These are phyloP conservation scores for Cordyceps tenuipes DNA, from an alignment of 2,329 filamentous ascomycete species.

Conservation along the genomic window DNA sequence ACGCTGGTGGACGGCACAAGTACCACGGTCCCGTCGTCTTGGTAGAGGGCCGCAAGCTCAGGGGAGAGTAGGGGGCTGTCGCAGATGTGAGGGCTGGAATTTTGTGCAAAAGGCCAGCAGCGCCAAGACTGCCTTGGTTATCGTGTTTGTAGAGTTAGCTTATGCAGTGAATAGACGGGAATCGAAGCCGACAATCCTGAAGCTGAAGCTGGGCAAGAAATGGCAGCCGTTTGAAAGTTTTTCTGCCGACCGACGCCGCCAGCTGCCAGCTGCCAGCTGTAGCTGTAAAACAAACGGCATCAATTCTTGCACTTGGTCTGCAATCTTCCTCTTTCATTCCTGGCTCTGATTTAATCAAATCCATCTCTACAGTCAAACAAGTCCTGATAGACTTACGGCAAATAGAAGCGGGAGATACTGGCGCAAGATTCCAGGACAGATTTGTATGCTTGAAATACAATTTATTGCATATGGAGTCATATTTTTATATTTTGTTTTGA, in stretches of 20 bases:
- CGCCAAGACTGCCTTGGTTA: too few relatives aligned
- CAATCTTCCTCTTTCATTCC: neutral
- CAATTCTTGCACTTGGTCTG: neutral
- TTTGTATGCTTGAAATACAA: too few relatives aligned
- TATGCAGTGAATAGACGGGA: too few relatives aligned
- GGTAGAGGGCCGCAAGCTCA: slow-evolving; percentile 9
- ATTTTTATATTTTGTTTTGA: too few relatives aligned
- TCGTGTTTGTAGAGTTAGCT: too few relatives aligned
- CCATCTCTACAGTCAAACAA: too few relatives aligned
- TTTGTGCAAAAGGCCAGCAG: too few relatives aligned
- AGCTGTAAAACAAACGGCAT: neutral
- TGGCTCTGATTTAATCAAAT: too few relatives aligned
- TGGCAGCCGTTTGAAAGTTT: neutral
- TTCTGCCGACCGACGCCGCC: neutral
- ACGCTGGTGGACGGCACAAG: neutral
- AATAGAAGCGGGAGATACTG: too few relatives aligned
- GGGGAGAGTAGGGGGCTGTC: neutral
- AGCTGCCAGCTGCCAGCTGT: neutral
- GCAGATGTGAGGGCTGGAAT: neutral
- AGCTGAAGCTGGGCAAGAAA: neutral
- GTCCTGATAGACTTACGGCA: too few relatives aligned
- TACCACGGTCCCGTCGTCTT: slow-evolving; percentile 14
- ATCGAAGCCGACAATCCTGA: neutral
- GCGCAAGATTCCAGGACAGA: too few relatives aligned
- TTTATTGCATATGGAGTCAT: too few relatives aligned